These are phyloP conservation scores for Hypoxylon trugodes DNA, from an alignment of 495 filamentous ascomycete genomes.

Conservation along the genomic window DNA sequence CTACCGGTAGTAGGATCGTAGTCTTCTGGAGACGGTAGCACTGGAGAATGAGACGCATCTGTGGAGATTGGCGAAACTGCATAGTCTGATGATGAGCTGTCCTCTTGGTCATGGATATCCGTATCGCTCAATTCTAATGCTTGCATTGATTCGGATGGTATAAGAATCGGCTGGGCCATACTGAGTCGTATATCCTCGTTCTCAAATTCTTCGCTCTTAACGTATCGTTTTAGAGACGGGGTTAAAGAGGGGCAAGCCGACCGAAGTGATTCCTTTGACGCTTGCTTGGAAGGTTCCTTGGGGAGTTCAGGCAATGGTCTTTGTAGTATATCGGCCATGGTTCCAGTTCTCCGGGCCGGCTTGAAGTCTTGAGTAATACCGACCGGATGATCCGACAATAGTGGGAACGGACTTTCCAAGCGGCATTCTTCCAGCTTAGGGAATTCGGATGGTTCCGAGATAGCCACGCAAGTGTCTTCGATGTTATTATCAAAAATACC, in stretches of 20 bases:
- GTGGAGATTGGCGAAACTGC: conserved; percentile 43
- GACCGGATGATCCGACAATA: conserved; percentile 21
- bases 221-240: conserved; percentile 50
- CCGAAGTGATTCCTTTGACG: conserved; percentile 36
- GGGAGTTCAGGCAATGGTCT: conserved; percentile 56
- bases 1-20: conserved; percentile 50
- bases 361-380: background rate
- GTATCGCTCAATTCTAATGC: conserved; percentile 28
- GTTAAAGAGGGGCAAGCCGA: conserved; percentile 49
- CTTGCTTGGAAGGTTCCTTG: conserved; percentile 23
- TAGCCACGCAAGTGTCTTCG: conserved; percentile 1
- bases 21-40: conserved; percentile 40
- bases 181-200: conserved; percentile 46
- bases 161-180: conserved; percentile 42
- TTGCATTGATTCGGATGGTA: conserved; percentile 38
- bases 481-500: conserved; percentile 25
- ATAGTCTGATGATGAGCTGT: conserved; percentile 48
- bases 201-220: conserved; percentile 52
- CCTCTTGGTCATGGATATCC: conserved; percentile 23
- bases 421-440: conserved; percentile 26
- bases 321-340: conserved; percentile 40
- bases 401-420: conserved; percentile 44
- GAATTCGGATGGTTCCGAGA: conserved; percentile 12
- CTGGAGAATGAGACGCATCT: conserved; percentile 29
- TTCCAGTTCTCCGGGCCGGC: conserved; percentile 40